Percentiles rank a stretch among this genome's conserved stretches.
Conservation (phyloP, 441 rosid species). For the Gossypium trilobum region DNA sequence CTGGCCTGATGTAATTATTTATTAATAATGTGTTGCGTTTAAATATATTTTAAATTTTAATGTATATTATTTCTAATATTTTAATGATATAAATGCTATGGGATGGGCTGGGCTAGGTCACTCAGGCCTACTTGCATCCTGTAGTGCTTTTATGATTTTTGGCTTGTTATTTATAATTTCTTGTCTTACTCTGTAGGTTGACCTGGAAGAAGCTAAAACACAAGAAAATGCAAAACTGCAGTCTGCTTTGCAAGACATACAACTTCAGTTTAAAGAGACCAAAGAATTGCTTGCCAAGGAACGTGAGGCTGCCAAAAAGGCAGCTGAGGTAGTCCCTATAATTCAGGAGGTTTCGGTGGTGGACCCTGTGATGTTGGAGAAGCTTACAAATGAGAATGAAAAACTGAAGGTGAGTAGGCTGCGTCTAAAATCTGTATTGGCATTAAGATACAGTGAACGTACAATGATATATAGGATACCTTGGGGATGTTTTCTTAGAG, state of each 20-base stretch:
- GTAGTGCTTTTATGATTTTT: constrained; percentile 10
- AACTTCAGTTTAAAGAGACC: constrained; percentile 67
- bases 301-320: constrained; percentile 60
- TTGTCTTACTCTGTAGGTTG: constrained; percentile 46
- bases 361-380: constrained; percentile 50
- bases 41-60: neutral
- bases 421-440: constrained; percentile 1
- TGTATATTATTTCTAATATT: neutral
- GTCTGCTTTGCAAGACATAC: constrained; percentile 66
- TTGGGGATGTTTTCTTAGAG: constrained; percentile 14
- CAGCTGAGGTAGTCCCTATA: constrained; percentile 54
- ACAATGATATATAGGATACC: neutral
- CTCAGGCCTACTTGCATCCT: neutral
- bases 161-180: constrained; percentile 10
- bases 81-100: neutral
- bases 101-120: neutral
- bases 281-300: constrained; percentile 69
- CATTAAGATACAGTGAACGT: neutral
- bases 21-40: neutral
- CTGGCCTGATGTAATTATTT: neutral
- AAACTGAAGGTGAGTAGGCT: constrained; percentile 64
- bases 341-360: constrained; percentile 81
- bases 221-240: constrained; percentile 83
- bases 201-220: constrained; percentile 78
- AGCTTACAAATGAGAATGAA: constrained; percentile 77